These are phyloP conservation scores for Suhomyces sp. DNA, from an alignment of 805 yeast genomes.

Conservation along the genomic window DNA sequence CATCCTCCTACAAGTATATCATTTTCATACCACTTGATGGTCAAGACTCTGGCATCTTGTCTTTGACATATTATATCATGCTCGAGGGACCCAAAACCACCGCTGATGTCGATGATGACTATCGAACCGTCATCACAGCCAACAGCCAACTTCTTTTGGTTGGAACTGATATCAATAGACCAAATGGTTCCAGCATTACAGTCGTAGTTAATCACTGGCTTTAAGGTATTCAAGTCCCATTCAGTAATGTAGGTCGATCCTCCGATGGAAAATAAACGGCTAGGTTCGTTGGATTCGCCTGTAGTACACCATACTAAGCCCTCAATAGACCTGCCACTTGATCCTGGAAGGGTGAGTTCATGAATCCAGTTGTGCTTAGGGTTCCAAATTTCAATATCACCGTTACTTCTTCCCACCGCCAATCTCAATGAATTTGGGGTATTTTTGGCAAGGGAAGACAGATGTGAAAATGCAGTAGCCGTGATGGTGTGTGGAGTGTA, in stretches of 20 bases:
- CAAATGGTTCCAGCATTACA: conserved; percentile 93
- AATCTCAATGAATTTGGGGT: conserved; percentile 59
- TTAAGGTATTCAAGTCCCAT: conserved; percentile 79
- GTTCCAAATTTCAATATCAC: conserved; percentile 95
- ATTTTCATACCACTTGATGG: conserved; percentile 71
- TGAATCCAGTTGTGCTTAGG: conserved; percentile 80
- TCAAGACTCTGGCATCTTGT: conserved; percentile 77
- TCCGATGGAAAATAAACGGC: conserved; percentile 87
- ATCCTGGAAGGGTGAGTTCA: conserved; percentile 70
- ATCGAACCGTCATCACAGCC: conserved; percentile 97
- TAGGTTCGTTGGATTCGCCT: conserved; percentile 40
- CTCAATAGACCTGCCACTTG: conserved; percentile 81
- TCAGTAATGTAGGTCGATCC: conserved; percentile 90
- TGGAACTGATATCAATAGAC: conserved; percentile 70
- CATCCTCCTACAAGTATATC: conserved; percentile 84
- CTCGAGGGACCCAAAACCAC: conserved; percentile 81
- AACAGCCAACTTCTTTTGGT: conserved; percentile 66
- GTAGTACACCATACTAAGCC: conserved; percentile 76
- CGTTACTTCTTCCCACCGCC: conserved; percentile 91
- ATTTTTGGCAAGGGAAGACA: conserved; percentile 37
- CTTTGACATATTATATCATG: conserved; percentile 74
- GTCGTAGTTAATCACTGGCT: conserved; percentile 72
- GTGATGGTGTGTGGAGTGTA: conserved; percentile 83
- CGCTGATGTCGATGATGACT: conserved; percentile 77
- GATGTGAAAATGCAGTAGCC: conserved; percentile 71